phyloP scores from a whole-genome alignment of 2,329 filamentous ascomycete genomes.

The Fusarium nanum region DNA sequence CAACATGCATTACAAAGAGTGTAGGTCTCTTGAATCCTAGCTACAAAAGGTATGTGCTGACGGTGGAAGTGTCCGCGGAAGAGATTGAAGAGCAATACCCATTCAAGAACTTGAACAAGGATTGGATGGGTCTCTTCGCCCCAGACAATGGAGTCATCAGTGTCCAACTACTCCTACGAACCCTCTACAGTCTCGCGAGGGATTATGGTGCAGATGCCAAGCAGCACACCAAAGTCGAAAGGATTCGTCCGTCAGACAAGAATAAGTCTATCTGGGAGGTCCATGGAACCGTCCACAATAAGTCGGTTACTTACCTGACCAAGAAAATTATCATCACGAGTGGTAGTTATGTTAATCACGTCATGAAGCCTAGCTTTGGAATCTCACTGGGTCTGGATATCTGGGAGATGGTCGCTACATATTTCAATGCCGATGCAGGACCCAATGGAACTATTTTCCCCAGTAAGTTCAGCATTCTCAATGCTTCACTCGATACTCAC shows the following conservation, averaged over 20 bases:
- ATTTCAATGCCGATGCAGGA: constrained; percentile 32
- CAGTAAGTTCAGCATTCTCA: background rate
- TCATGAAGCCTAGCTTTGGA: constrained; percentile 23
- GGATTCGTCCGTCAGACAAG: constrained; percentile 3
- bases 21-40: background rate
- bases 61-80: background rate
- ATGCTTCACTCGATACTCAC: background rate
- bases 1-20: constrained; percentile 11
- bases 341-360: constrained; percentile 27
- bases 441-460: constrained; percentile 32
- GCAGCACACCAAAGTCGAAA: constrained; percentile 22
- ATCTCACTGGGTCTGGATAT: constrained; percentile 28
- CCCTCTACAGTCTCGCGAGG: constrained; percentile 13
- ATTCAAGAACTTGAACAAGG: constrained; percentile 9
- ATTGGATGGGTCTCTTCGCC: constrained; percentile 17
- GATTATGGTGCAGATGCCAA: constrained; percentile 24
- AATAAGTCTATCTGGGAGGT: constrained; percentile 21
- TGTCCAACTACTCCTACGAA: constrained; percentile 16
- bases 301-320: background rate
- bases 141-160: constrained; percentile 33
- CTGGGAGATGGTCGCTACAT: constrained; percentile 36
- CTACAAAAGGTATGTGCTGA: background rate
- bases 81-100: constrained; percentile 24
- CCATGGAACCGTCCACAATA: background rate
- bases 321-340: constrained; percentile 26